Evolutionary conservation across 1,139 yeast genomes (phyloP), one percentile per base, ranked within the genome.

Genomic region (Suhomyces panamericanus): DNA sequence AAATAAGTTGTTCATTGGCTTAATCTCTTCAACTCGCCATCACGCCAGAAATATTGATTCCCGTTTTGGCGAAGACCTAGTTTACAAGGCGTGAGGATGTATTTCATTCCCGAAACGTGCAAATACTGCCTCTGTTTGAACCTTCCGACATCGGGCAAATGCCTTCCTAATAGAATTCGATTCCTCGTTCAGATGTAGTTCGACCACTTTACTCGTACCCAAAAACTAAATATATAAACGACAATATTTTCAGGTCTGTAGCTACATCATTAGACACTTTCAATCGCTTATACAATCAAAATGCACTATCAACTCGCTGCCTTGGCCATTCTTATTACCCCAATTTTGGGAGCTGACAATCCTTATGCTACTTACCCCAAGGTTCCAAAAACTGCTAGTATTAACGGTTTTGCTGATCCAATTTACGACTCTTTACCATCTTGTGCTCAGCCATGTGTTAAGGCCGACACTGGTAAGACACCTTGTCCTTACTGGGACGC

Each of bases 401-500:
- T 76, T 49, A 77, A 77, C 53, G 81, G 81, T n/a, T 75, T 77
- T 48, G 80, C 81, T 46, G 81, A 77, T 59, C 73, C 72, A 39
- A 70, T 77, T 45, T 66, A 69, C 55, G 63, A 52, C 42, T 47
- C 51, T 11, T 60, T 73, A 32, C 80, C 81, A 29, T 49, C 58
- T 3, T 77, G 81, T 60, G 81, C 80, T 38, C 57, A 68, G 53
- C 53, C 56, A 1, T 75, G 80, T 65, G 58, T 58, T 46, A 60
- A 62, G 43, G 51, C 32, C 24, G 37, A 50, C 29, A 58, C 63
- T 43, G 58, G 57, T 14, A 56, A 56, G 41, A 70, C 76, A 11
- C 77, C 76, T 38, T 76, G 81, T 56, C 80, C 81, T 39, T 73
- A 74, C 65, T 75, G 80, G 80, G 81, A 76, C 53, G 69, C 80